A percentile compares a stretch with the other conserved stretches of the same genome.
These are phyloP conservation scores for Solanum gandarillasii DNA, from an alignment of 257 asterid species.

Conservation along the genomic window DNA sequence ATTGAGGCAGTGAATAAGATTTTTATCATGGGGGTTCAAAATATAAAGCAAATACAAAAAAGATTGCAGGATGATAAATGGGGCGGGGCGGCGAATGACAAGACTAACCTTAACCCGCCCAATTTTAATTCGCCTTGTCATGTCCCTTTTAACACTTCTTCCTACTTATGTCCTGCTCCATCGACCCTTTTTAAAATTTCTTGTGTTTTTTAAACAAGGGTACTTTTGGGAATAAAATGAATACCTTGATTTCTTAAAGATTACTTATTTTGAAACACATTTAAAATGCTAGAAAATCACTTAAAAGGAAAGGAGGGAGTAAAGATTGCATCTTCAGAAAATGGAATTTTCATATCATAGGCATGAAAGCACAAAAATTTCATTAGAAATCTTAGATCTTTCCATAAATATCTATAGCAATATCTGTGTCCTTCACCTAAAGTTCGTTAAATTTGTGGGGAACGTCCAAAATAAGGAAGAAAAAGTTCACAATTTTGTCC, in stretches of 20 bases:
- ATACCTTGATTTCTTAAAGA: not conserved
- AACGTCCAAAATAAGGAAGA: not conserved
- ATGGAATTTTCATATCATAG: not conserved
- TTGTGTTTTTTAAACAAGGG: not conserved
- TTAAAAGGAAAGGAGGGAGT: not conserved
- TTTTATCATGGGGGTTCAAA: not conserved
- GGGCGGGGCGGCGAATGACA: not conserved
- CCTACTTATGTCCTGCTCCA: not conserved
- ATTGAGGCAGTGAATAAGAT: not conserved
- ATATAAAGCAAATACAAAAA: not conserved
- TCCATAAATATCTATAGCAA: not conserved
- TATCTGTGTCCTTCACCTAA: not conserved
- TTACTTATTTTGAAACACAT: not conserved
- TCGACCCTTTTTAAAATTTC: not conserved
- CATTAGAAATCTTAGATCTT: not conserved
- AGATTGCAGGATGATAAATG: not conserved
- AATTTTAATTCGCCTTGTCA: not conserved
- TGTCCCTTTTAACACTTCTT: not conserved
- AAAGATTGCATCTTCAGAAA: not conserved
- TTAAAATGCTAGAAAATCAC: not conserved
- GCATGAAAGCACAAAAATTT: not conserved
- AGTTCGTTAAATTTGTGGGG: not conserved
- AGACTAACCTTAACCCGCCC: not conserved
- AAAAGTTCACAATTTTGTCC: not conserved
- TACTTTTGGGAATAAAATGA: not conserved